phyloP scores from a whole-genome alignment of 495 filamentous ascomycete species.

The Xylaria castorea region DNA sequence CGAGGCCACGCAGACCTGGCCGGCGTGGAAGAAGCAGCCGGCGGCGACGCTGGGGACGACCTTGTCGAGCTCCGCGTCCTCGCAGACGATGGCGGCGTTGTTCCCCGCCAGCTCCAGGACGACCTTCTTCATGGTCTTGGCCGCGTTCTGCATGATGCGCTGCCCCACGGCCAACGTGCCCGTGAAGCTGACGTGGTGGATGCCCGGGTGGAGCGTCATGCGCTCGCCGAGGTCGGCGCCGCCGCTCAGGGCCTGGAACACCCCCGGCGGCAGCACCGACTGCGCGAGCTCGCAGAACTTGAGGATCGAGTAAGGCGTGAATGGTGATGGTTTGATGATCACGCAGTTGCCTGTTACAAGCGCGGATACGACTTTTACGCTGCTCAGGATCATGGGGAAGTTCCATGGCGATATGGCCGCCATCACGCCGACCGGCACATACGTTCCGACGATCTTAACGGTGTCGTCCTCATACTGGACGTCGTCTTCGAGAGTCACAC shows the following conservation, averaged over 20 bases:
- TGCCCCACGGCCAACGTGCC: conserved; percentile 70
- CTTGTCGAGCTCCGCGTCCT: conserved; percentile 69
- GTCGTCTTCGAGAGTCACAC: conserved; percentile 50
- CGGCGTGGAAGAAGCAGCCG: conserved; percentile 65
- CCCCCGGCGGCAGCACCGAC: conserved; percentile 67
- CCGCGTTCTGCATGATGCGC: conserved; percentile 64
- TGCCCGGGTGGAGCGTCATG: conserved; percentile 62
- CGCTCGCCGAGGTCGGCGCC: conserved; percentile 67
- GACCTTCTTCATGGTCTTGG: conserved; percentile 65
- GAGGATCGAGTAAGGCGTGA: conserved; percentile 71
- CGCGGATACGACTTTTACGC: conserved; percentile 62
- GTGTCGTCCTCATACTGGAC: conserved; percentile 60
- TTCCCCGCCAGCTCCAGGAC: conserved; percentile 68
- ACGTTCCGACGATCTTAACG: conserved; percentile 53
- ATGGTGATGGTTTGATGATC: conserved; percentile 69
- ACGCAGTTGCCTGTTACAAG: conserved; percentile 67
- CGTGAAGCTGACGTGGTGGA: conserved; percentile 75
- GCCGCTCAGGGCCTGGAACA: conserved; percentile 71
- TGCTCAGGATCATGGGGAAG: conserved; percentile 64
- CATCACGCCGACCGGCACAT: conserved; percentile 60
- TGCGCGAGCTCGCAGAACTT: conserved; percentile 69
- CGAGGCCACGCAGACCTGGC: conserved; percentile 60
- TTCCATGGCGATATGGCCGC: conserved; percentile 69
- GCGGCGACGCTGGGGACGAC: conserved; percentile 58
- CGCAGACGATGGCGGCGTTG: conserved; percentile 69